These are phyloP conservation scores for Termitomyces sp. DNA, from an alignment of 768 basidiomycete genomes.

Conservation along the genomic window DNA sequence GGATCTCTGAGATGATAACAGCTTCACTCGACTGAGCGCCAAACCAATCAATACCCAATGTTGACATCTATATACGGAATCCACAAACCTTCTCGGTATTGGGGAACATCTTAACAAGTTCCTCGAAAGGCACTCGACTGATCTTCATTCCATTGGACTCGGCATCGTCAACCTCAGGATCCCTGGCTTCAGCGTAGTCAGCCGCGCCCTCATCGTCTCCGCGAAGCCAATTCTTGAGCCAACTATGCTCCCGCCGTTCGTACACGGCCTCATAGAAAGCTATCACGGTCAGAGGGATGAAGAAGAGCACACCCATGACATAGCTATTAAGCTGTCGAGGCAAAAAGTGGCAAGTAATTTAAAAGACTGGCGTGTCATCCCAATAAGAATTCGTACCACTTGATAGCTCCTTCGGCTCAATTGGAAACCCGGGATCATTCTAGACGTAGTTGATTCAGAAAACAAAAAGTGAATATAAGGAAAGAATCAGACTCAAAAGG, in stretches of 20 bases:
- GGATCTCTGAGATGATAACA: constrained; percentile 60
- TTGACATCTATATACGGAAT: neutral
- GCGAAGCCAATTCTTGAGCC: constrained; percentile 67
- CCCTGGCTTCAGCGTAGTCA: constrained; percentile 45
- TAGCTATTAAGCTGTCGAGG: constrained; percentile 58
- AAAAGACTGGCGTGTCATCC: neutral
- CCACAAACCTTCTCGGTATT: constrained; percentile 60
- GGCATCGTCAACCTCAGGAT: constrained; percentile 59
- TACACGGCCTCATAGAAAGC: constrained; percentile 69
- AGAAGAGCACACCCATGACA: constrained; percentile 80
- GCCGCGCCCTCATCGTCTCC: constrained; percentile 53
- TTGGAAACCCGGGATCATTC: constrained; percentile 36
- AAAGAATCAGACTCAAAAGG: constrained; percentile 72
- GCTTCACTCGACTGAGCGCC: constrained; percentile 60
- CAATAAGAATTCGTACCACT: constrained; percentile 28
- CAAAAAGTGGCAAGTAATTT: neutral
- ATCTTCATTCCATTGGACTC: constrained; percentile 55
- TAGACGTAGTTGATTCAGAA: constrained; percentile 15
- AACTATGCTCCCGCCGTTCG: constrained; percentile 42
- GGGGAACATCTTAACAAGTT: constrained; percentile 68
- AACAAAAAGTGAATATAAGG: neutral
- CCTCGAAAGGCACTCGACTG: constrained; percentile 62
- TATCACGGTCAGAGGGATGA: constrained; percentile 67
- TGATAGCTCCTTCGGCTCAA: constrained; percentile 54
- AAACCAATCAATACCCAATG: neutral